Base-by-base conservation (phyloP, 2,329 filamentous ascomycete genomes). In the Penicillium sp. region DNA sequence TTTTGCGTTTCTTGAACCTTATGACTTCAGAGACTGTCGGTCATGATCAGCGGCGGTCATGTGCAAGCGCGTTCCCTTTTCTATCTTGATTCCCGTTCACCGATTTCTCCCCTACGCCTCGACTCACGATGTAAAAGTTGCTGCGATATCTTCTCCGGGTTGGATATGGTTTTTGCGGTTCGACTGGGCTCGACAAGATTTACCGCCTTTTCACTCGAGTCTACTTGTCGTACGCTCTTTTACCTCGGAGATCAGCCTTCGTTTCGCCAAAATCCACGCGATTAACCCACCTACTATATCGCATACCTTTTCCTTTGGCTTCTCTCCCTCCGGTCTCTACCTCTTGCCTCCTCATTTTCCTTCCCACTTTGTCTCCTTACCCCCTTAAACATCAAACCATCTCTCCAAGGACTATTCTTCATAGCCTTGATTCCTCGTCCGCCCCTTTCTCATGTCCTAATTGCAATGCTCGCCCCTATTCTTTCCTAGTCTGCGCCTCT, bases 1-100 rank as follows among this genome's bases (percentile, higher is more conserved):
- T 58, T 58, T 57, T 58, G 59, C 56, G 55, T 62, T 62, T 64
- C 57, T 56, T 61, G 56, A 60, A 65, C 58, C 57, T 67, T 59
- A 67, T 61, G 65, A 68, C 61, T 66, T 65, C 60, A 59, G 56
- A 66, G 61, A 64, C 64, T 66, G 64, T 68, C 65, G 64, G 65
- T 66, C 63, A 67, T 65, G 65, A 67, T 65, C 64, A 64, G 62
- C 65, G 65, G 60, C 65, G 65, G 65, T 67, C 65, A 64, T 66
- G 57, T 63, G 65, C 60, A 65, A 65, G 65, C 64, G 61, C 60
- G 52, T 65, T 48, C 52, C 59, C 52, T 60, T 54, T 52, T 62
- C 61, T 54, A 52, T 51, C 59, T 61, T 59, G 52, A 58, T 63
- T 45, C 60, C 56, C 58, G 56, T 65, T 39, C 48, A 58, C 27